A percentile compares a stretch with the other conserved stretches of the same genome.
phyloP scores from a whole-genome alignment of 768 basidiomycete species.

The Auricularia auricula-judae region DNA sequence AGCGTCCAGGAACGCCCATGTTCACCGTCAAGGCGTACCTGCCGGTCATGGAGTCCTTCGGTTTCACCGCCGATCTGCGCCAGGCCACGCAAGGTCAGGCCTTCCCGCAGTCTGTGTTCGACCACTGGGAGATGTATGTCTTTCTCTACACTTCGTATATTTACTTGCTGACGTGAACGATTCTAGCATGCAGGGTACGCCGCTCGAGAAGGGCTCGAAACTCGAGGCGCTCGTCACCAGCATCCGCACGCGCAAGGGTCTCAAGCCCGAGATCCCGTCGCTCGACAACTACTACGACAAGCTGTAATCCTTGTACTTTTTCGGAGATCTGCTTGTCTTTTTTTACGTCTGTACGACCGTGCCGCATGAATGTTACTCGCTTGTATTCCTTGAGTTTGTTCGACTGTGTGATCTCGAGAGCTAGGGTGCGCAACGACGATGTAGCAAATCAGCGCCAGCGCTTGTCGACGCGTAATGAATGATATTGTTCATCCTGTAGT shows the following conservation, averaged over 20 bases:
- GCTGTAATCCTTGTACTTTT: slow-evolving; percentile 33
- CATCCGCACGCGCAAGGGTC: slow-evolving; percentile 90
- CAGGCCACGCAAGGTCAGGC: slow-evolving; percentile 91
- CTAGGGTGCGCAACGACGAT: no score
- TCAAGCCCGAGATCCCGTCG: slow-evolving; percentile 87
- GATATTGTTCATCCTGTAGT: no score
- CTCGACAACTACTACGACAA: slow-evolving; percentile 94
- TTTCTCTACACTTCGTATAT: no score
- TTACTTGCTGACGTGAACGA: no score
- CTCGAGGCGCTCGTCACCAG: slow-evolving; percentile 69
- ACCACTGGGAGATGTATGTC: slow-evolving; percentile 64
- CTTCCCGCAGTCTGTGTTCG: slow-evolving; percentile 93
- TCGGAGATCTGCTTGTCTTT: not conserved
- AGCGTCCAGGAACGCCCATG: slow-evolving; percentile 95
- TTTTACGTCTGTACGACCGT: not conserved
- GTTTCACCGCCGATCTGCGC: slow-evolving; percentile 95
- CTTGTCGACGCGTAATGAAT: no score
- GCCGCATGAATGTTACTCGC: not conserved
- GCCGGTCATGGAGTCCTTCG: slow-evolving; percentile 86
- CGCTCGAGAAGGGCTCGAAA: slow-evolving; percentile 85
- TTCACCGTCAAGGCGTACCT: slow-evolving; percentile 98
- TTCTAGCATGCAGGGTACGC: slow-evolving; percentile 55
- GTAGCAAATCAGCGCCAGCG: no score
- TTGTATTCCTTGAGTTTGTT: not conserved
- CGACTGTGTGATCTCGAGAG: no score